Conservation (phyloP, 1,284 basidiomycete genomes). For the Flammula alnicola region DNA sequence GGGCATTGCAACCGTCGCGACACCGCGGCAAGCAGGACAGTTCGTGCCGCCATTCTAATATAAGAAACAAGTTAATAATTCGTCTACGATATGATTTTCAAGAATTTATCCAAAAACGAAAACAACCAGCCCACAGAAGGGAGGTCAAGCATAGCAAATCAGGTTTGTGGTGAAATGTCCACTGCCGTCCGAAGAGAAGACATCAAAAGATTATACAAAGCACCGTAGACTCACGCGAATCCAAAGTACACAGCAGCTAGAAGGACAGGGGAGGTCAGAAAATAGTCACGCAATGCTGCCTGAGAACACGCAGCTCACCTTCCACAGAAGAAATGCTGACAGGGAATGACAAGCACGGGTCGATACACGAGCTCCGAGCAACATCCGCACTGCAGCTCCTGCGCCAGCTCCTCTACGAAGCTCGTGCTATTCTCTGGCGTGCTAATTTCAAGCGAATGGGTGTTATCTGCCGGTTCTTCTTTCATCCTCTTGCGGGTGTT, state of each 20-base stretch:
- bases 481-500: conserved; percentile 63
- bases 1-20: conserved; percentile 66
- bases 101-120: not conserved
- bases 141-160: too few species aligned
- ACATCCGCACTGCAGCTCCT: conserved; percentile 82
- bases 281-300: not conserved
- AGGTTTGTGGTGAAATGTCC: too few species aligned
- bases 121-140: too few species aligned
- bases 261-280: conserved; percentile 18
- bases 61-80: conserved; percentile 16
- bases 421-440: conserved; percentile 27
- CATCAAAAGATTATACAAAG: not conserved
- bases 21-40: conserved; percentile 75
- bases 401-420: conserved; percentile 64
- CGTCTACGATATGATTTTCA: not conserved
- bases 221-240: conserved; percentile 63
- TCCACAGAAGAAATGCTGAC: conserved; percentile 86
- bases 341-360: conserved; percentile 77
- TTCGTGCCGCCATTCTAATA: conserved; percentile 77
- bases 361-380: conserved; percentile 78
- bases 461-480: conserved; percentile 41
- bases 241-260: conserved; percentile 77
- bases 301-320: conserved; percentile 50
- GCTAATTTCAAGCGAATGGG: conserved; percentile 3
- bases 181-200: too few species aligned